Evolutionary conservation across 1,284 basidiomycete species (phyloP).

Genomic region (Tilletia caries): DNA sequence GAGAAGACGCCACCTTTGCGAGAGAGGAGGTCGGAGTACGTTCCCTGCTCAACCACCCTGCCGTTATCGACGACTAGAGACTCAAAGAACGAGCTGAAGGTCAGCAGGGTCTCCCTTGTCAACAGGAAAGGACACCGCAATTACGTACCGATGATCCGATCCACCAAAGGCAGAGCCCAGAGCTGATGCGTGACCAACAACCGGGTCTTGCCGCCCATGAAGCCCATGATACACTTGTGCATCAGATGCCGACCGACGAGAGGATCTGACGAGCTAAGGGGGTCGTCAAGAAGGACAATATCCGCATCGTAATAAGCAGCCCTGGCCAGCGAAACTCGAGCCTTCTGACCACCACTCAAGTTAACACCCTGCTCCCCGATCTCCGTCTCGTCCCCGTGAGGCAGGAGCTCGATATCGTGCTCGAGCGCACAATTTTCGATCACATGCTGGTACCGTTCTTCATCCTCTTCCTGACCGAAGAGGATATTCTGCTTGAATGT

Average conservation of each 20-base stretch:
- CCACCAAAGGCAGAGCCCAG: constrained; percentile 19
- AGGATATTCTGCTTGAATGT: constrained; percentile 23
- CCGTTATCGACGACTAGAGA: constrained; percentile 23
- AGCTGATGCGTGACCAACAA: constrained; percentile 32
- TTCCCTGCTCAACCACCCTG: constrained; percentile 58
- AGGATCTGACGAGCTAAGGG: constrained; percentile 6
- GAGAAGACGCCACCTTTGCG: constrained; percentile 64
- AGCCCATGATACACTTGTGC: constrained; percentile 14
- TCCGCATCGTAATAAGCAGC: constrained; percentile 42
- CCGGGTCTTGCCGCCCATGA: constrained; percentile 22
- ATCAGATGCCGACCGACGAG: constrained; percentile 9
- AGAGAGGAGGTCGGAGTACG: constrained; percentile 69
- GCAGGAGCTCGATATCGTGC: constrained; percentile 13
- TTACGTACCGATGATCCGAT: constrained; percentile 19
- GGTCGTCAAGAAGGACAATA: constrained; percentile 24
- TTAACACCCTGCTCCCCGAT: constrained; percentile 27
- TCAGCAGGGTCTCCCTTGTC: background rate
- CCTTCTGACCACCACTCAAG: constrained; percentile 27
- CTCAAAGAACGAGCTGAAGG: background rate
- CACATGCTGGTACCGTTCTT: constrained; percentile 17
- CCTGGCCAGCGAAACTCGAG: constrained; percentile 33
- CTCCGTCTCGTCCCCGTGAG: constrained; percentile 25
- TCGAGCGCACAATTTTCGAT: constrained; percentile 13
- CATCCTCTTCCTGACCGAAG: constrained; percentile 18
- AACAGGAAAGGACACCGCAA: background rate